Evolutionary conservation across 139 green algal species (phyloP), one percentile per base, ranked within the genome.

Genomic region (Tetraselmis striata): DNA sequence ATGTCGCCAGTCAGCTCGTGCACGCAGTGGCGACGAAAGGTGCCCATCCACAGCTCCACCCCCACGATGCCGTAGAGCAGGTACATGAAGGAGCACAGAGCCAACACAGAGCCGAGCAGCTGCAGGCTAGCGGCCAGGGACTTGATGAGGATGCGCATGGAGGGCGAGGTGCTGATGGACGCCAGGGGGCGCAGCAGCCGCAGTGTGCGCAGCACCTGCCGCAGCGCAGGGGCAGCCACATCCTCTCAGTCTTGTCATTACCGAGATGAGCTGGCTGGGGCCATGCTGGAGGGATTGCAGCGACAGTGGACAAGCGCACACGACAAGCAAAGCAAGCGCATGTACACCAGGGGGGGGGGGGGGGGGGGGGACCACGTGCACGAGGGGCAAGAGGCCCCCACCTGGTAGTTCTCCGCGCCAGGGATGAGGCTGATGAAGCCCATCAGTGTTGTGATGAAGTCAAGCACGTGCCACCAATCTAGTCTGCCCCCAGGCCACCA

Each of bases 1-100:
- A 29, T 28, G 26, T 31, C 74, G 74, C 26, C n/a, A 18, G 26
- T 29, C 5, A 31, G 5, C 23, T n/a, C 74, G 74, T 29, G 30
- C 31, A 76, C 29, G 78, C 78, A 82, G 31, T 59, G 31, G 78
- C 75, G 28, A 18, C 32, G 78, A 2, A 82, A 59, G 31, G 28
- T 30, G 28, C 78, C 78, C 31, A 59, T 59, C 27, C 32, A 82
- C 31, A 82, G 31, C 78, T 82, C 29, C 31, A 82, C 23, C n/a
- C 31, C 78, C 2, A 82, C 28, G 31, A 82, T 75, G 28, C 78
- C 78, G 32, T 74, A 82, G n/a, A 82, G 32, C 29, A 31, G 28
- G n/a, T 74, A 82, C 31, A 59, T 31, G 31, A 82, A 82, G 23
- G 31, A 30, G 24, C 78, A 82, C 24, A 82, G 31, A 28, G 23